Percentiles rank a stretch among this genome's conserved stretches.
Conservation (phyloP, 805 yeast genomes). For the Debaryomyces prosopidis region DNA sequence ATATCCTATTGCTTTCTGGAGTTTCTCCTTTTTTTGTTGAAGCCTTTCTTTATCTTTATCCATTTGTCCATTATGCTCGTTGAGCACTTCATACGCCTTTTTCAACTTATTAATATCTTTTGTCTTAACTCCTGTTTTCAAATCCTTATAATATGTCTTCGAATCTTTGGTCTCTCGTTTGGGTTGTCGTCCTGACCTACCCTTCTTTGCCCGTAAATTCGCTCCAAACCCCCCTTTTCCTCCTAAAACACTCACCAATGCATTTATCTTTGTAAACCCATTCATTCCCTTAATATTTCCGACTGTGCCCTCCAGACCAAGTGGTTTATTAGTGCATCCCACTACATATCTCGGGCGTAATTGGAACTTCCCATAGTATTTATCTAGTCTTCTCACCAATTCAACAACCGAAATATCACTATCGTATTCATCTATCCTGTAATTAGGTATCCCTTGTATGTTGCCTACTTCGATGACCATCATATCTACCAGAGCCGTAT, state of each 20-base stretch:
- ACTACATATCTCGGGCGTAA: neutral
- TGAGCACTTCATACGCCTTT: constrained; percentile 2
- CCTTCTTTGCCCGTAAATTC: constrained; percentile 1
- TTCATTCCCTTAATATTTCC: neutral
- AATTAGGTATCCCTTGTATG: neutral
- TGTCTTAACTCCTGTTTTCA: constrained; percentile 4
- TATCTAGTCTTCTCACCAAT: neutral
- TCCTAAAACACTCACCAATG: constrained; percentile 1
- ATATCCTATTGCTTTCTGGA: constrained; percentile 5
- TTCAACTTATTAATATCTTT: constrained; percentile 4
- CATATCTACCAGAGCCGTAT: neutral
- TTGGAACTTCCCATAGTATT: neutral
- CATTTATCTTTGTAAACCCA: neutral
- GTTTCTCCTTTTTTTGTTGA: constrained; percentile 3
- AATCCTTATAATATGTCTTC: constrained; percentile 4
- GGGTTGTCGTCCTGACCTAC: neutral
- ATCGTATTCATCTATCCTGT: neutral
- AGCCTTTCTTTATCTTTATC: constrained; percentile 1
- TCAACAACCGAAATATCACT: neutral
- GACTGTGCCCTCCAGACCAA: neutral
- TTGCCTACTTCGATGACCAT: neutral
- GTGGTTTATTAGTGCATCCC: neutral
- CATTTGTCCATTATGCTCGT: neutral
- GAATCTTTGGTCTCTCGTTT: neutral
- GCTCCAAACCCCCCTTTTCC: constrained; percentile 12